Percentiles rank a stretch among this genome's conserved stretches.
These are phyloP conservation scores for Leptographium galeiforme DNA, from an alignment of 2,329 filamentous ascomycete genomes.

Conservation along the genomic window DNA sequence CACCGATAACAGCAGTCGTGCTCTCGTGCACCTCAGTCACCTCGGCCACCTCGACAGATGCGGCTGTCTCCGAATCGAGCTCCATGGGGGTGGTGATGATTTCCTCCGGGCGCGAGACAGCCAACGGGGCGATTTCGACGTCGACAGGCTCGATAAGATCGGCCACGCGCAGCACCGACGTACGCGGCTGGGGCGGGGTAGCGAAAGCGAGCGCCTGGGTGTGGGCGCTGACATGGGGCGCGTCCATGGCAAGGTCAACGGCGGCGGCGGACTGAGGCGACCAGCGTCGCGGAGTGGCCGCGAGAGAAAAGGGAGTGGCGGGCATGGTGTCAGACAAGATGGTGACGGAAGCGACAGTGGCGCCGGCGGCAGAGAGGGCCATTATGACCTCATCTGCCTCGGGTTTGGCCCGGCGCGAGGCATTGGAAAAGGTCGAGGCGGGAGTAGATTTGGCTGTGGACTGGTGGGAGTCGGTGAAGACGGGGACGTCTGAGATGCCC, in stretches of 20 bases:
- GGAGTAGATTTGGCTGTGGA: slow-evolving; percentile 6
- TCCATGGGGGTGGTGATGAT: background rate
- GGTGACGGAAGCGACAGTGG: slow-evolving; percentile 1
- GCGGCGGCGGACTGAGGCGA: background rate
- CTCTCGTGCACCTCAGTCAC: background rate
- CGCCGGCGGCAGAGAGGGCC: slow-evolving; percentile 1
- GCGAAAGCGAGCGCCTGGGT: background rate
- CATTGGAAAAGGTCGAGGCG: slow-evolving; percentile 4
- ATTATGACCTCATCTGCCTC: slow-evolving; percentile 1
- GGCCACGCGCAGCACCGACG: background rate
- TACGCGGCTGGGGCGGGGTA: background rate
- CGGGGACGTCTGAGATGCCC: slow-evolving; percentile 7
- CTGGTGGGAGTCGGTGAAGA: slow-evolving; percentile 4
- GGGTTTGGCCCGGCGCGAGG: slow-evolving; percentile 1
- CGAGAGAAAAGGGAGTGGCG: background rate
- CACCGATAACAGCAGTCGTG: background rate
- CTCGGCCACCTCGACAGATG: background rate
- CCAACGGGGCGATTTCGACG: background rate
- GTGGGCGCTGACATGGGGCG: background rate
- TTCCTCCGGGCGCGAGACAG: background rate
- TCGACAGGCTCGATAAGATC: background rate
- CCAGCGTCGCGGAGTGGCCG: background rate
- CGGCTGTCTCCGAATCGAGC: background rate
- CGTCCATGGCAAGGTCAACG: background rate
- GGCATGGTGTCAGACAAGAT: slow-evolving; percentile 3